Evolutionary conservation across 1,284 basidiomycete genomes (phyloP), one percentile per base, ranked within the genome.

Genomic region (Puccinia polysora): DNA sequence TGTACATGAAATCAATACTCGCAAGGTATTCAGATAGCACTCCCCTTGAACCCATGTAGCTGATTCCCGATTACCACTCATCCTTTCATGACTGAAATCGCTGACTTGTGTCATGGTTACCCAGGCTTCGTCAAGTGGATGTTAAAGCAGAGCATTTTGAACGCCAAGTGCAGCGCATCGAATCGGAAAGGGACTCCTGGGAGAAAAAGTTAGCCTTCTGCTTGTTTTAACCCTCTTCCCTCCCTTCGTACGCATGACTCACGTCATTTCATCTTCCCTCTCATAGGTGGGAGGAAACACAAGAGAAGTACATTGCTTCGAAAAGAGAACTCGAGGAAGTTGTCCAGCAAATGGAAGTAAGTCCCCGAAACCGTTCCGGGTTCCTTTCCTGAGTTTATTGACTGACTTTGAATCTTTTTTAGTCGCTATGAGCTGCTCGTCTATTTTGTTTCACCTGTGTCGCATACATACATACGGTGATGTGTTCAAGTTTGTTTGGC

Each of bases 81-180:
- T 32, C n/a, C 12, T 4, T 60, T 52, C 20, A 10, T 52, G 23
- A 12, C 23, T 52, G 12, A 12, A 10, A 38, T 47, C 43, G 30
- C 14, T 28, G 18, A 8, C 7, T 56, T 43, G 38, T 53, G 45
- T 28, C 40, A 18, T 18, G 40, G 40, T 18, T 38, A 49, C 47
- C 32, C 52, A 97, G 94, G 81, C 85, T 99, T 77, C 86, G 96
- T 76, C 92, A 97, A 81, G 91, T 95, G 73, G 96, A 99, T 80
- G 89, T 98, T 82, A 97, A 97, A 84, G 94, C 96, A 25, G 96
- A 99, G 82, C 92, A 97, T 84, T 96, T 93, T 81, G 95, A 97
- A 82, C 87, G 94, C 69, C 91, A 96, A 79, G 87, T 97, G 25
- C 84, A 87, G 76, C 86, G 89, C 67, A 83, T 86, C 73, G 94